Evolutionary conservation across 2,329 filamentous ascomycete species (phyloP).

Genomic region (Hymenoscyphus occultus): DNA sequence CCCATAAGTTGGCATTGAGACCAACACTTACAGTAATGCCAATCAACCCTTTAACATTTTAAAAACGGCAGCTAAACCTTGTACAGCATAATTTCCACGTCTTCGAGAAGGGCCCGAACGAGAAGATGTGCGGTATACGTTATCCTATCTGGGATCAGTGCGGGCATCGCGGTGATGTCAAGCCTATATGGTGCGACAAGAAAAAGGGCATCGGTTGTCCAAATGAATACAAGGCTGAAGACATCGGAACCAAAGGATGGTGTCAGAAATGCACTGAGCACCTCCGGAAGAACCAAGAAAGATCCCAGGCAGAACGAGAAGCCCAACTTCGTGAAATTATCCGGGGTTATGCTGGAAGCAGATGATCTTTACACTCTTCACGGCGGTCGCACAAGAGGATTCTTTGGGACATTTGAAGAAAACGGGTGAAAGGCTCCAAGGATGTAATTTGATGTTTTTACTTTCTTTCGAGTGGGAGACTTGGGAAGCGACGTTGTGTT

Average conservation of each 20-base stretch:
- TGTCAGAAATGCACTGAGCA: neutral
- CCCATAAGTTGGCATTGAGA: neutral
- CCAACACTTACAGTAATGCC: neutral
- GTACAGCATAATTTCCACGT: neutral
- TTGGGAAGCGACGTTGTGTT: neutral
- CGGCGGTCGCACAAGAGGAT: neutral
- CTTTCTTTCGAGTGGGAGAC: neutral
- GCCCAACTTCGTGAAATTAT: neutral
- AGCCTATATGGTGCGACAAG: neutral
- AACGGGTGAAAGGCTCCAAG: neutral
- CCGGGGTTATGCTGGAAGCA: neutral
- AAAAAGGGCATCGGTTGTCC: neutral
- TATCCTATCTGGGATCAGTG: neutral
- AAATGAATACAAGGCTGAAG: neutral
- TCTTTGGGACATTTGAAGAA: neutral
- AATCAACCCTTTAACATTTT: neutral
- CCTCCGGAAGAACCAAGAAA: neutral
- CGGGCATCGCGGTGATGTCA: neutral
- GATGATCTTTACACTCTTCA: neutral
- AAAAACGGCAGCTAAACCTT: neutral
- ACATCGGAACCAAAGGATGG: neutral
- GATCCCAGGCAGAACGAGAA: neutral
- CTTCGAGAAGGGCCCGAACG: neutral
- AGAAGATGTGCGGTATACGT: slow-evolving; percentile 1
- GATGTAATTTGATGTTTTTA: neutral